These are phyloP conservation scores for Lactifluus subvellereus DNA, from an alignment of 768 basidiomycete genomes.

Conservation along the genomic window DNA sequence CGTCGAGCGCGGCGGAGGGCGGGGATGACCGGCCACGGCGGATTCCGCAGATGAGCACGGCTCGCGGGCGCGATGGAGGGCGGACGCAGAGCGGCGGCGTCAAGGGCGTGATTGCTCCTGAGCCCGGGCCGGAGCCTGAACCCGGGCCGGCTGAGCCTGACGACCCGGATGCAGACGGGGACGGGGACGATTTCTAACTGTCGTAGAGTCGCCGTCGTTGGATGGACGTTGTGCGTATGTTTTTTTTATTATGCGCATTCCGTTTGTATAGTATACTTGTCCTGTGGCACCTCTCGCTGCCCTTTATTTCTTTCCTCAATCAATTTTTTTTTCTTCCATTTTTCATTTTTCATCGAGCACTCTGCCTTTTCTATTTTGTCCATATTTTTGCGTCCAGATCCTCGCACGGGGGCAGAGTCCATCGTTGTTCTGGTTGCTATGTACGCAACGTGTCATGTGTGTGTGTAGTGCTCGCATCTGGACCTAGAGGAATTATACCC, in stretches of 20 bases:
- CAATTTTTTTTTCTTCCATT: not conserved
- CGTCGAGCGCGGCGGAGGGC: slow-evolving; percentile 21
- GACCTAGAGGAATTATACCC: slow-evolving; percentile 16
- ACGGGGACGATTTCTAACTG: not conserved
- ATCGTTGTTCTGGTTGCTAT: slow-evolving; percentile 3
- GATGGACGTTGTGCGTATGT: not conserved
- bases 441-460: not conserved
- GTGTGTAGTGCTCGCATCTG: slow-evolving; percentile 11
- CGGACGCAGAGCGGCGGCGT: slow-evolving; percentile 86
- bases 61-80: slow-evolving; percentile 72
- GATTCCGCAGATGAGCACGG: slow-evolving; percentile 60
- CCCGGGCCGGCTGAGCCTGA: not conserved
- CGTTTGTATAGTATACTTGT: slow-evolving; percentile 5
- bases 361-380: not conserved
- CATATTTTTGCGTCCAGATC: slow-evolving; percentile 1
- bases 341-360: not conserved
- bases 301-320: not conserved
- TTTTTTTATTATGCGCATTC: slow-evolving; percentile 5
- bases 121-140: not conserved
- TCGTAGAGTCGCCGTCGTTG: not conserved
- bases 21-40: slow-evolving; percentile 22
- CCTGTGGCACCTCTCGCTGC: not conserved
- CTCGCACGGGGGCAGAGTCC: not conserved
- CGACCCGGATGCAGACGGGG: slow-evolving; percentile 32
- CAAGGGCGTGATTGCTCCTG: slow-evolving; percentile 51